Base-by-base conservation (phyloP, 116 monocot genomes). In the Posidonia oceanica region DNA sequence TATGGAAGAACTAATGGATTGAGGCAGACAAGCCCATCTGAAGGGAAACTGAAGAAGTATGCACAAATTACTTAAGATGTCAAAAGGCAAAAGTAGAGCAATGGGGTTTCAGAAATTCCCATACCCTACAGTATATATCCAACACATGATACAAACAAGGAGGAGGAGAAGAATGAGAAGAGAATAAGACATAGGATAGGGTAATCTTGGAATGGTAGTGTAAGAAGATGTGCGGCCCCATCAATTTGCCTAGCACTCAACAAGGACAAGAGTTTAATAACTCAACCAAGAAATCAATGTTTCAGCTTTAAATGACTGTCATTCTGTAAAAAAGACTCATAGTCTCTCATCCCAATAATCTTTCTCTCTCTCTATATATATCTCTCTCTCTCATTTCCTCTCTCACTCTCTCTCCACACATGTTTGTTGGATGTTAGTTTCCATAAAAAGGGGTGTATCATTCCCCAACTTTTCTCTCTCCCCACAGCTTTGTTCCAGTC, bases 331-430 rank as follows among this genome's bases (percentile, higher is more conserved):
- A 61, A 66, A 3, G 48, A 80, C 75, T 67, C 53, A 22, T 10
- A 74, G 40, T 68, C 59, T 18, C 68, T 56, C 58, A 42, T 56
- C 67, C 65, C 18, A 51, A 44, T 29, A 14, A 71, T 42, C 10
- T 22, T 56, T 29, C 29, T 29, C 69, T 69, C 54, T 65, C 65
- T 76, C 51, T 54, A n/a, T n/a, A n/a, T n/a, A 54, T 63, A 54
- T 74, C 64, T 70, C 68, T 73, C 79, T 79, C 65, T 54, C 20
- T 59, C 58, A 70, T 29, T 39, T 36, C 29, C 48, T 74, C 69
- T 70, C 68, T 73, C 79, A 69, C 66, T 62, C 37, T 59, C 58
- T 56, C 38, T 39, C 38, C 39, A 70, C 44, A 29, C 48, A 57
- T 70, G 57, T 56, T 36, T 23, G 21, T 67, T 75, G 67, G 60